Evolutionary conservation across 2,329 filamentous ascomycete genomes (phyloP).

Genomic region (Calcarisporium arbuscula): DNA sequence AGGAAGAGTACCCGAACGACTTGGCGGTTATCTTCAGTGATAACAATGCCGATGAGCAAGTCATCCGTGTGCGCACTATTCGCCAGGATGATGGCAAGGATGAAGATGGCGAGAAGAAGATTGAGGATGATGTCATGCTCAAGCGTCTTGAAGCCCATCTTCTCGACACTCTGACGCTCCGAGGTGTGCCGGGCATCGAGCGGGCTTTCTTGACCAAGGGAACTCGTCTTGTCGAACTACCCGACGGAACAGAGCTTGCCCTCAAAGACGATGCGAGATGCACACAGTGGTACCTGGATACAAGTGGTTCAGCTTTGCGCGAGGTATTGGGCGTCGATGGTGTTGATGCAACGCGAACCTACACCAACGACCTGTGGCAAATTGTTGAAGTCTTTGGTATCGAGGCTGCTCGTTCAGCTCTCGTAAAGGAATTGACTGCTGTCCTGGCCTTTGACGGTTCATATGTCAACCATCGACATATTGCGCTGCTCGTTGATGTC

Average conservation of each 20-base stretch:
- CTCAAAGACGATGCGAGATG: conserved; percentile 69
- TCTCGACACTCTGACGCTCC: conserved; percentile 82
- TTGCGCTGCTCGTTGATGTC: conserved; percentile 90
- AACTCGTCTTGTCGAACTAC: conserved; percentile 56
- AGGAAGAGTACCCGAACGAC: conserved; percentile 78
- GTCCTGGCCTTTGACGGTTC: conserved; percentile 98
- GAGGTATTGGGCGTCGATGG: conserved; percentile 81
- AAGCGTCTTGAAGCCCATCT: conserved; percentile 90
- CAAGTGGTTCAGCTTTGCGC: conserved; percentile 79
- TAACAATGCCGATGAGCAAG: conserved; percentile 92
- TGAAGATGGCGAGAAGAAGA: conserved; percentile 53
- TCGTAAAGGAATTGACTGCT: conserved; percentile 82
- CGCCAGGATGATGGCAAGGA: conserved; percentile 63
- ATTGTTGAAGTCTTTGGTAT: conserved; percentile 94
- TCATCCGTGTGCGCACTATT: conserved; percentile 86
- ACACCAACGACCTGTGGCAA: conserved; percentile 94
- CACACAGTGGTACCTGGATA: conserved; percentile 94
- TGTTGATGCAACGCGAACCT: conserved; percentile 79
- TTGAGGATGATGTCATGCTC: conserved; percentile 86
- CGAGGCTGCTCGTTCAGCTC: conserved; percentile 80
- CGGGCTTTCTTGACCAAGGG: conserved; percentile 90
- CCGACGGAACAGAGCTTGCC: conserved; percentile 67
- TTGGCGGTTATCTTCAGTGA: conserved; percentile 94
- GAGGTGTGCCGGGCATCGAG: conserved; percentile 83
- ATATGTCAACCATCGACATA: conserved; percentile 97